Base-by-base conservation (phyloP, 257 asterid genomes). In the Penstemon davidsonii region DNA sequence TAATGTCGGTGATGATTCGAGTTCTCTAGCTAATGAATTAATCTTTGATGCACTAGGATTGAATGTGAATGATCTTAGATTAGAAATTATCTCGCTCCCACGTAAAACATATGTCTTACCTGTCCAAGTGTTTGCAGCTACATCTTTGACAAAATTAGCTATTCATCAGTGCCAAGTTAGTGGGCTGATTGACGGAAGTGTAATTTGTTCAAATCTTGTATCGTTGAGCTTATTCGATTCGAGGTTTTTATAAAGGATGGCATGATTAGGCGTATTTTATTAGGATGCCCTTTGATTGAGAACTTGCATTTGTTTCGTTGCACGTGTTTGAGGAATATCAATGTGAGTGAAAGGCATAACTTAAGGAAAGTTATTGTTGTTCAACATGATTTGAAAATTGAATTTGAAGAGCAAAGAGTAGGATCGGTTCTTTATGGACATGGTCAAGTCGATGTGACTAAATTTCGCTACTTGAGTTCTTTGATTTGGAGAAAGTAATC, bases 281-380 rank as follows among this genome's bases (percentile, higher is more conserved):
- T 56, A 47, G 5, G n/a, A 12, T 74, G 70, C 65, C 60, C 60
- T 3, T 55, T 54, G 66, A 61, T 74, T 37, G 66, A 74, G 59
- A 40, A 74, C 5, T n/a, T 74, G 46, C 25, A 11, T 4, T 5
- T 68, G 3, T 8, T 39, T 25, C 33, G 33, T 25, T 25, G 33
- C 33, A 25, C 33, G 33, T 2, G 33, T 25, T 25, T 25, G 2
- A 25, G 33, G 33, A 25, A 25, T 25, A 25, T 4, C 8, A n/a
- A n/a, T n/a, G n/a, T n/a, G n/a, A n/a, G n/a, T n/a, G n/a, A n/a
- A n/a, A n/a, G n/a, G n/a, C n/a, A n/a, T n/a, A n/a, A n/a, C n/a
- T n/a, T 68, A 45, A n/a, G 33, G 43, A n/a, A 55, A 11, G 7
- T 57, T 62, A 43, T 4, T 67, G 15, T 18, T 55, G 19, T 12